Evolutionary conservation across 1,284 basidiomycete species (phyloP).

Genomic region (Mycosarcoma mackinlayi): DNA sequence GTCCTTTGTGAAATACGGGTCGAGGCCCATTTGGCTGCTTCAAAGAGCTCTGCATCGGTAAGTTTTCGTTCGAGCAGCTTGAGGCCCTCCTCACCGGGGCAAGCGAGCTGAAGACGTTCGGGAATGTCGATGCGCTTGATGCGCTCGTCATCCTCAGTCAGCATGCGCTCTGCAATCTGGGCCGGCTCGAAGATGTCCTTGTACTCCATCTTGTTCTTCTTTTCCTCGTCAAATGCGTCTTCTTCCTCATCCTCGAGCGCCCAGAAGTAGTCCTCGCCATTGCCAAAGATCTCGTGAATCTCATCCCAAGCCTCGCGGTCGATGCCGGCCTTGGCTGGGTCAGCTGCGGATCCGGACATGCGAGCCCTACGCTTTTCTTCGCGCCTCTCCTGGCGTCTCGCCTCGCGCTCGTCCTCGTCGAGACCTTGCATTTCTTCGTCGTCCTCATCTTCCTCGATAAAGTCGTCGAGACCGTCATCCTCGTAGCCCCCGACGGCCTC

Average conservation of each 20-base stretch:
- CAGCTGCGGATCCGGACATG: slow-evolving; percentile 75
- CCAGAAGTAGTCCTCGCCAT: slow-evolving; percentile 96
- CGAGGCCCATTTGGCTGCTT: slow-evolving; percentile 89
- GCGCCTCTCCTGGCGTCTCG: slow-evolving; percentile 76
- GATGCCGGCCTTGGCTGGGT: slow-evolving; percentile 52
- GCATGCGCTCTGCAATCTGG: slow-evolving; percentile 88
- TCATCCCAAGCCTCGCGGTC: slow-evolving; percentile 88
- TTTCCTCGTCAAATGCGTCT: slow-evolving; percentile 50
- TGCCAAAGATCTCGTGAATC: slow-evolving; percentile 95
- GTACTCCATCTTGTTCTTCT: slow-evolving; percentile 75
- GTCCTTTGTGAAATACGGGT: slow-evolving; percentile 78
- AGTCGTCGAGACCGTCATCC: slow-evolving; percentile 72
- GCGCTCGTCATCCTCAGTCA: slow-evolving; percentile 90
- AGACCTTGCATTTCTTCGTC: slow-evolving; percentile 64
- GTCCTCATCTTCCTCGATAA: slow-evolving; percentile 83
- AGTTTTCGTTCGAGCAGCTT: slow-evolving; percentile 76
- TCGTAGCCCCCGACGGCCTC: slow-evolving; percentile 56
- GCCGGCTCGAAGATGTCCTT: slow-evolving; percentile 98
- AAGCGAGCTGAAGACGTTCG: slow-evolving; percentile 93
- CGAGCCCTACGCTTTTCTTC: slow-evolving; percentile 69
- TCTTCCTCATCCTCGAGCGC: slow-evolving; percentile 76
- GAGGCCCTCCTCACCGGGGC: slow-evolving; percentile 71
- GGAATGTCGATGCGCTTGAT: slow-evolving; percentile 92
- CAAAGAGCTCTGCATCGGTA: slow-evolving; percentile 78
- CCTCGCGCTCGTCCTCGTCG: slow-evolving; percentile 74